A percentile compares a stretch with the other conserved stretches of the same genome.
These are phyloP conservation scores for Tylopilus balloui DNA, from an alignment of 768 basidiomycete species.

Conservation along the genomic window DNA sequence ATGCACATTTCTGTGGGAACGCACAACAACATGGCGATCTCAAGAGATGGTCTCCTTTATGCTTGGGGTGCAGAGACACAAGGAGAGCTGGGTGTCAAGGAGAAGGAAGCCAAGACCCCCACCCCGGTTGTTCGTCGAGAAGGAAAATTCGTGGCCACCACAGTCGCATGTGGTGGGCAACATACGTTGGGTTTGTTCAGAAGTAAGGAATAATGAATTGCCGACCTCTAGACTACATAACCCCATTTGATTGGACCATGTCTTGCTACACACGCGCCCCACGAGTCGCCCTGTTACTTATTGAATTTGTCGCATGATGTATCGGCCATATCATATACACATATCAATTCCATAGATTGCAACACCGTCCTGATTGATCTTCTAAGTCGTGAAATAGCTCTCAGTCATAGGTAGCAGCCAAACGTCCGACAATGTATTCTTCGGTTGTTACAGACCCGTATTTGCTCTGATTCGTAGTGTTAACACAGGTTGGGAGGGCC, in stretches of 20 bases:
- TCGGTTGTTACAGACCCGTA: conserved; percentile 71
- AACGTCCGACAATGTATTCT: conserved; percentile 69
- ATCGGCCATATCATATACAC: conserved; percentile 14
- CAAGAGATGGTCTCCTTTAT: conserved; percentile 62
- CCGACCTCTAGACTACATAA: conserved; percentile 9
- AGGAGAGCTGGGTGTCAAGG: conserved; percentile 66
- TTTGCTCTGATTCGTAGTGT: conserved; percentile 47
- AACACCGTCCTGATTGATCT: neutral
- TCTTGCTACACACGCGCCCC: conserved; percentile 15
- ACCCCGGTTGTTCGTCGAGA: conserved; percentile 65
- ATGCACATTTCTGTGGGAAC: conserved; percentile 62
- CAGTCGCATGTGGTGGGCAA: conserved; percentile 72
- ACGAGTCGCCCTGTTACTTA: conserved; percentile 17
- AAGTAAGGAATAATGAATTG: conserved; percentile 42
- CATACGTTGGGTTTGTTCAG: conserved; percentile 71
- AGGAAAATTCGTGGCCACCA: conserved; percentile 50
- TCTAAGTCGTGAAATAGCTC: neutral
- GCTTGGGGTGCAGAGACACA: conserved; percentile 78
- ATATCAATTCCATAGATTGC: conserved; percentile 5
- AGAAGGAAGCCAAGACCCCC: conserved; percentile 60
- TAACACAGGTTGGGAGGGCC: conserved; percentile 61
- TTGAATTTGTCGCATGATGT: conserved; percentile 17
- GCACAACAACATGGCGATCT: conserved; percentile 71
- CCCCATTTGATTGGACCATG: conserved; percentile 20
- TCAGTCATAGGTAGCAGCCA: conserved; percentile 55